Base-by-base conservation (phyloP, 768 basidiomycete species). In the Wakefieldia striispora region DNA sequence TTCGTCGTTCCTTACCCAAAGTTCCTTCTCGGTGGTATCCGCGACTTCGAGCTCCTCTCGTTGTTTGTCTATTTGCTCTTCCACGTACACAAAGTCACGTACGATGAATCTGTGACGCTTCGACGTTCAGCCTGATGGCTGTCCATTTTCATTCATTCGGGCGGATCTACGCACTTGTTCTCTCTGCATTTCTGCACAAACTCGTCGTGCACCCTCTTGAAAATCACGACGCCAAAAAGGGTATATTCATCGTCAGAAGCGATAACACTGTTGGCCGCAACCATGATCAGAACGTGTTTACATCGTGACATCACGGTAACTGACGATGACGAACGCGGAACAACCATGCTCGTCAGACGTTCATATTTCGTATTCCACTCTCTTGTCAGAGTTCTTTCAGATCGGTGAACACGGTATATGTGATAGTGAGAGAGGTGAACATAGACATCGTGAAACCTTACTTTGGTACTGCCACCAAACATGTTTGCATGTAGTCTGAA, bases 401-500 rank as follows among this genome's bases (percentile, higher is more conserved):
- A 56, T 58, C 53, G 26, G 48, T 40, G 44, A 50, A 50, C 51
- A 60, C 43, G 51, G 45, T 40, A 45, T 16, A n/a, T 62, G 47
- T 54, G 43, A 54, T 19, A 49, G 39, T n/a, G 43, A 21, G 34
- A 26, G 23, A 34, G 50, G 33, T 50, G 37, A 47, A 37, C 16
- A 14, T 10, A 31, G 47, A 51, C 19, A 23, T 50, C 54, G 39
- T 34, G 49, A 48, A 49, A 66, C 79, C 55, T 67, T 69, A 97
- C 95, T 84, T 95, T 40, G 95, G 95, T 26, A 98, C 92, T 6
- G 94, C 95, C 6, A 98, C 92, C 7, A 97, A 70, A 23, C 95
- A 68, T 0, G 95, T 94, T 67, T 98, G 91, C 57, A 98, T 73
- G 65, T 93, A 97, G 64, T 99, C 97, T 3, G 93, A 95, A 51